phyloP scores from a whole-genome alignment of 306 rosid species.

The Fagus crenata region DNA sequence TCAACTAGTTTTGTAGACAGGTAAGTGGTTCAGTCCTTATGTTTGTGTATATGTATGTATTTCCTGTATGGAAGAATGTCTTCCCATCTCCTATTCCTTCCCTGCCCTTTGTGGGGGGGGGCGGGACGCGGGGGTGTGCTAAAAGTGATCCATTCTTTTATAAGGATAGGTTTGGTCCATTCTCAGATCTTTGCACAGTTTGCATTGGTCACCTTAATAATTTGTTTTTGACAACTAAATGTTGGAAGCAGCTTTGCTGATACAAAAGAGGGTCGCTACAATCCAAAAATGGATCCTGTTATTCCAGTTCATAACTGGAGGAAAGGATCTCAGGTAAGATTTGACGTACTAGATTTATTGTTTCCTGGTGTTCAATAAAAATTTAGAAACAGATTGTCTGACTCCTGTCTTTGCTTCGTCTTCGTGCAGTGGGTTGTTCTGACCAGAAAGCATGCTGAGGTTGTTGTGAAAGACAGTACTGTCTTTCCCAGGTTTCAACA shows the following conservation, averaged over 20 bases:
- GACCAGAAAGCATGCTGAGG: constrained; percentile 85
- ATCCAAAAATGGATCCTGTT: constrained; percentile 86
- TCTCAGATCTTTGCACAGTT: background rate
- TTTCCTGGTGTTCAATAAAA: constrained; percentile 19
- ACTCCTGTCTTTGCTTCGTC: constrained; percentile 22
- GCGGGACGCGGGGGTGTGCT: too few species aligned
- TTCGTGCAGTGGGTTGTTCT: constrained; percentile 85
- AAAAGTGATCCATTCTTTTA: background rate
- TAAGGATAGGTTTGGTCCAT: background rate
- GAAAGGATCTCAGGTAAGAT: constrained; percentile 93
- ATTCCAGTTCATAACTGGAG: constrained; percentile 93
- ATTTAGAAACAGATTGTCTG: constrained; percentile 28
- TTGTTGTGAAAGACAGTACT: constrained; percentile 69
- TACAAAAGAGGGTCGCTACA: constrained; percentile 91
- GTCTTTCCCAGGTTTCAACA: constrained; percentile 78
- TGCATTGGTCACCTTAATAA: background rate
- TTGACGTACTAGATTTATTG: constrained; percentile 11
- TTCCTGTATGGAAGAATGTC: background rate
- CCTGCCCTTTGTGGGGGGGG: too few species aligned
- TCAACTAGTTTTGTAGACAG: constrained; percentile 94
- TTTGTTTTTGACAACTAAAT: constrained; percentile 13
- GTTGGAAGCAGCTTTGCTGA: constrained; percentile 80
- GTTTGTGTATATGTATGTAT: background rate
- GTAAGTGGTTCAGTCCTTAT: constrained; percentile 40
- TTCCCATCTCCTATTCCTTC: background rate